Percentiles rank a stretch among this genome's conserved stretches.
Conservation (phyloP, 2,329 filamentous ascomycete species). For the Ophiostoma piceae region DNA sequence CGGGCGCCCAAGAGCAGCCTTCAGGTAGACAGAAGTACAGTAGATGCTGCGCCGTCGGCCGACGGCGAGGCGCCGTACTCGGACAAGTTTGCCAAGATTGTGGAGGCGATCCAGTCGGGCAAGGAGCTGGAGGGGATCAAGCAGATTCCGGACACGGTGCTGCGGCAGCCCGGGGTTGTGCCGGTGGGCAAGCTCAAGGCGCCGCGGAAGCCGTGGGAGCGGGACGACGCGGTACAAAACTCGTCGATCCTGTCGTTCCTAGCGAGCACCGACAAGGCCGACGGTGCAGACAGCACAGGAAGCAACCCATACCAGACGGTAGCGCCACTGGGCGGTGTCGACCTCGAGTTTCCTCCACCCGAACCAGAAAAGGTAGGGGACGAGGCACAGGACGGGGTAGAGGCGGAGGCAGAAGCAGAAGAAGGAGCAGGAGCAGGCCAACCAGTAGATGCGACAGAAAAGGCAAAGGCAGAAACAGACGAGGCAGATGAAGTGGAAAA, state of each 20-base stretch:
- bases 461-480: neutral
- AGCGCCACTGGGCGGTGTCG: slow-evolving; percentile 23
- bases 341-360: slow-evolving; percentile 36
- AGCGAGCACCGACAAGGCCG: neutral
- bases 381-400: neutral
- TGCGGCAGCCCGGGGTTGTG: slow-evolving; percentile 57
- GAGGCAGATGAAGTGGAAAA: neutral
- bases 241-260: slow-evolving; percentile 12
- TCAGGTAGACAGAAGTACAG: neutral
- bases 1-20: slow-evolving; percentile 37
- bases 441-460: neutral
- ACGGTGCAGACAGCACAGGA: neutral
- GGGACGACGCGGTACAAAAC: slow-evolving; percentile 15
- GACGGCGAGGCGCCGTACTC: slow-evolving; percentile 62
- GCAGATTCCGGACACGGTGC: slow-evolving; percentile 75
- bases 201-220: slow-evolving; percentile 71
- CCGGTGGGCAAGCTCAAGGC: slow-evolving; percentile 45
- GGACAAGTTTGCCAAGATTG: slow-evolving; percentile 76
- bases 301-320: slow-evolving; percentile 22
- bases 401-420: neutral
- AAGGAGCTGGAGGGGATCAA: slow-evolving; percentile 81
- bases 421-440: neutral
- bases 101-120: slow-evolving; percentile 76
- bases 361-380: neutral
- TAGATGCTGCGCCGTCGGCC: neutral